Base-by-base conservation (phyloP, 2,329 filamentous ascomycete species). In the Laburnicola sp. region DNA sequence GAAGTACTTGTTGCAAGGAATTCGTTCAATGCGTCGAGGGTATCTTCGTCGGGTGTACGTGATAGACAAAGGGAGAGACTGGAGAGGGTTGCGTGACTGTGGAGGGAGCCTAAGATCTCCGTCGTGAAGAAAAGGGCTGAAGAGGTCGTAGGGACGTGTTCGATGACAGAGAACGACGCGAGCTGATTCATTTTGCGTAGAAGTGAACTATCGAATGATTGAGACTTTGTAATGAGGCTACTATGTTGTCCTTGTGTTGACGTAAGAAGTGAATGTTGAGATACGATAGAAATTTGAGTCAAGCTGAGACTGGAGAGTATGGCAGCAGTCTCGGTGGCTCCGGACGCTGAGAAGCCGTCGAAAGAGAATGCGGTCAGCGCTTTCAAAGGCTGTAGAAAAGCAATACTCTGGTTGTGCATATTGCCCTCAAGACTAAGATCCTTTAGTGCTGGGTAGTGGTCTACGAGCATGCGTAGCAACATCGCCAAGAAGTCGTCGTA, bases 341-440 rank as follows among this genome's bases (percentile, higher is more conserved):
- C 51, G 2, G 62, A 56, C 1, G 56, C 52, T 11, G 62, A 65
- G 32, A 65, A 64, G 8, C 66, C 66, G 48, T 65, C 59, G 45
- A 68, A 68, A 3, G 63, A 60, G 31, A 71, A 56, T 11, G 58
- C 58, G 6, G 53, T 48, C 10, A 71, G 44, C 4, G 45, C 11
- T 22, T 30, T 36, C 3, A 71, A 45, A 0, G 38, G 38, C 1
- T 45, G 40, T 9, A 70, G 34, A 31, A 66, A 68, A 0, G 30
- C 22, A 2, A 71, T 42, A 10, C 43, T 53, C 39, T 66, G 64
- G 16, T 65, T 51, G 30, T 62, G 60, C 26, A 64, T 50, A 22
- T 65, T 62, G n/a, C 65, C 66, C 41, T 60, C 56, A 7, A 70
- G 25, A n/a, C 44, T 48, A 8, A 71, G 38, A 3, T 57, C 51